phyloP scores from a whole-genome alignment of 2,329 filamentous ascomycete species.

The Mariannaea sp. region DNA sequence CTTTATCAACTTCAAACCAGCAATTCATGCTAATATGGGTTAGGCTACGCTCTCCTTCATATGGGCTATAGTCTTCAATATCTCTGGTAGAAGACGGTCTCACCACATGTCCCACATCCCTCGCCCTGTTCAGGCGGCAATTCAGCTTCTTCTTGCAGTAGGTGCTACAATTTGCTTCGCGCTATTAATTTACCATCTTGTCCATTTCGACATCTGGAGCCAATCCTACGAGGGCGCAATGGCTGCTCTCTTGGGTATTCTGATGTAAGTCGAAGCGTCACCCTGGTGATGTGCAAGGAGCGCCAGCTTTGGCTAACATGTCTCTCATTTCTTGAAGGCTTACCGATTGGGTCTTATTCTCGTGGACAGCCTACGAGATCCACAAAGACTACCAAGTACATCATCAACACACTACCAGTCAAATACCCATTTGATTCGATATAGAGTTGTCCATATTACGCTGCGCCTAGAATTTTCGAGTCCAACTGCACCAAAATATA shows the following conservation, averaged over 20 bases:
- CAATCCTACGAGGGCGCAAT: conserved; percentile 26
- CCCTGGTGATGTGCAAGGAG: too few relatives aligned
- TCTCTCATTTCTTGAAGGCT: too few relatives aligned
- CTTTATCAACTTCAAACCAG: background rate
- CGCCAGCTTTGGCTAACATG: background rate
- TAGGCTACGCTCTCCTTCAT: conserved; percentile 26
- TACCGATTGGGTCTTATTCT: conserved; percentile 28
- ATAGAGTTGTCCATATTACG: conserved; percentile 2
- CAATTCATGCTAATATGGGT: background rate
- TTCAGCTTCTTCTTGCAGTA: conserved; percentile 32
- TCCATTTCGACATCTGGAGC: conserved; percentile 24
- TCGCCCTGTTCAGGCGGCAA: conserved; percentile 16
- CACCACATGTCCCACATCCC: conserved; percentile 31
- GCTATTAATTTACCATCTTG: conserved; percentile 30
- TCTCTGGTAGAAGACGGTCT: conserved; percentile 27
- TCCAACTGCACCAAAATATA: conserved; percentile 2
- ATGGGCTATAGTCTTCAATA: conserved; percentile 31
- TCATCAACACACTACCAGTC: conserved; percentile 14
- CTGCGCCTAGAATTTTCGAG: conserved; percentile 8
- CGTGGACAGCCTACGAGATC: conserved; percentile 26
- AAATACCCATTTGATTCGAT: conserved; percentile 29
- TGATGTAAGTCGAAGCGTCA: conserved; percentile 27
- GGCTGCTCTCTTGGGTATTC: conserved; percentile 31
- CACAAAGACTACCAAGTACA: conserved; percentile 11
- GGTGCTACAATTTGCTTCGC: conserved; percentile 31